phyloP scores from a whole-genome alignment of 129 eudicot species.

The Saussurea involucrata region DNA sequence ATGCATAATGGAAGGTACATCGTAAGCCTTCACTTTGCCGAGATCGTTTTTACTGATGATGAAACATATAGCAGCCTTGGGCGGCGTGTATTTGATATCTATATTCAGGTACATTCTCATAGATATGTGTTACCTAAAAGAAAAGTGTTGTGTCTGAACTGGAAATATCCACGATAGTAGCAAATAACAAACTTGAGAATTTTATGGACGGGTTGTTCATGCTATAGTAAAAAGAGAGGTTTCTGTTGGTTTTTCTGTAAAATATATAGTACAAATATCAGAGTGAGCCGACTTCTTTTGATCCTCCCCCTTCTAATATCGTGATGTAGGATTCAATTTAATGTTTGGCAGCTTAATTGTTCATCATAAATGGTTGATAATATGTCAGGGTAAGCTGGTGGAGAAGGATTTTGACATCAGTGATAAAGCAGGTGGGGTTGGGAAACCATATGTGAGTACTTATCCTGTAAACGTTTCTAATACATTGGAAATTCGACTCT shows the following conservation, averaged over 20 bases:
- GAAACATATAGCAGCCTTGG: constrained; percentile 58
- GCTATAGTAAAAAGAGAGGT: neutral
- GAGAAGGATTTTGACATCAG: constrained; percentile 70
- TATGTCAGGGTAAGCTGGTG: constrained; percentile 45
- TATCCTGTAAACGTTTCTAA: constrained; percentile 31
- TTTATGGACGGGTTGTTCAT: neutral
- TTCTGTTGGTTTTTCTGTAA: too few relatives aligned
- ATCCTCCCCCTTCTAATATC: neutral
- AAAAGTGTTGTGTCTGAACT: neutral
- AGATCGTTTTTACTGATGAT: constrained; percentile 52
- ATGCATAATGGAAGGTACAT: constrained; percentile 56
- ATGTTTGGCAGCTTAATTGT: neutral
- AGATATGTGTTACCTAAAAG: neutral
- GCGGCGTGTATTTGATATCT: constrained; percentile 73
- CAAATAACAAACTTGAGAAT: neutral
- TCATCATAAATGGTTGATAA: neutral
- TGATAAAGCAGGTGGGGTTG: constrained; percentile 61
- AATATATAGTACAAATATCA: too few relatives aligned
- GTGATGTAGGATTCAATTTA: neutral
- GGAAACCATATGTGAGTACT: constrained; percentile 31
- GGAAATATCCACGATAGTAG: neutral
- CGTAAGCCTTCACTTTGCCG: constrained; percentile 81
- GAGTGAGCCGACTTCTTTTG: too few relatives aligned
- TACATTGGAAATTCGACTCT: constrained; percentile 59
- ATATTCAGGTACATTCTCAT: constrained; percentile 56